phyloP scores from a whole-genome alignment of 257 asterid species.

The Jacaranda mimosifolia region DNA sequence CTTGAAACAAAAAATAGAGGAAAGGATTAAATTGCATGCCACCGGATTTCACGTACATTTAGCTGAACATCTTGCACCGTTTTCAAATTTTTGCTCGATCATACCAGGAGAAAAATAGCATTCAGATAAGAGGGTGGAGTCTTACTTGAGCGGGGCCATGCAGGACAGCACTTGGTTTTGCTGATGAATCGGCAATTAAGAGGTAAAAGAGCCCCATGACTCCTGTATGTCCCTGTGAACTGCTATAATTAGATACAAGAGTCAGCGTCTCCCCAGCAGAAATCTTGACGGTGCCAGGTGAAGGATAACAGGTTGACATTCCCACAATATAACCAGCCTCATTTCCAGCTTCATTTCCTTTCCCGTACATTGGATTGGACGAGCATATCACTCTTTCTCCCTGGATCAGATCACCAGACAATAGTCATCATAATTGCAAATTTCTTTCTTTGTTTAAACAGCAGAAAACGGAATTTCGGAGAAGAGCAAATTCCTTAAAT shows the following conservation, averaged over 20 bases:
- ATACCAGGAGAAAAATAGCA: neutral
- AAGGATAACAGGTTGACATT: slow-evolving; percentile 84
- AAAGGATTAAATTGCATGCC: too few relatives aligned
- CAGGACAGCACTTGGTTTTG: slow-evolving; percentile 25
- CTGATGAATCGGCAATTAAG: slow-evolving; percentile 58
- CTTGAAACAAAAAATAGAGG: too few relatives aligned
- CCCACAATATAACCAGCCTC: slow-evolving; percentile 84
- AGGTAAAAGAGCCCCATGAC: slow-evolving; percentile 85
- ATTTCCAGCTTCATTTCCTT: slow-evolving; percentile 69
- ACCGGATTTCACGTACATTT: too few relatives aligned
- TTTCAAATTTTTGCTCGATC: neutral
- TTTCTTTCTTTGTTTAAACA: neutral
- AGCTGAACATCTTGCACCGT: neutral
- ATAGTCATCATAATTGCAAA: neutral
- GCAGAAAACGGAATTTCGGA: neutral
- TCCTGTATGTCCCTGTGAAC: slow-evolving; percentile 57
- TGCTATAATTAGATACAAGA: slow-evolving; percentile 69
- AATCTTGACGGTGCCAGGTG: slow-evolving; percentile 72
- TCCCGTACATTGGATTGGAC: slow-evolving; percentile 68
- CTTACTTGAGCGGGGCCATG: slow-evolving; percentile 48
- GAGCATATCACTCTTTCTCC: slow-evolving; percentile 73
- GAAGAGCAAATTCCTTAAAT: neutral
- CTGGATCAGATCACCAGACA: slow-evolving; percentile 40
- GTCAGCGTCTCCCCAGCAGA: slow-evolving; percentile 65
- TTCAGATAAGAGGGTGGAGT: neutral